These are phyloP conservation scores for Musa troglodytarum DNA, from an alignment of 176 grass and related monocot species.

Conservation along the genomic window DNA sequence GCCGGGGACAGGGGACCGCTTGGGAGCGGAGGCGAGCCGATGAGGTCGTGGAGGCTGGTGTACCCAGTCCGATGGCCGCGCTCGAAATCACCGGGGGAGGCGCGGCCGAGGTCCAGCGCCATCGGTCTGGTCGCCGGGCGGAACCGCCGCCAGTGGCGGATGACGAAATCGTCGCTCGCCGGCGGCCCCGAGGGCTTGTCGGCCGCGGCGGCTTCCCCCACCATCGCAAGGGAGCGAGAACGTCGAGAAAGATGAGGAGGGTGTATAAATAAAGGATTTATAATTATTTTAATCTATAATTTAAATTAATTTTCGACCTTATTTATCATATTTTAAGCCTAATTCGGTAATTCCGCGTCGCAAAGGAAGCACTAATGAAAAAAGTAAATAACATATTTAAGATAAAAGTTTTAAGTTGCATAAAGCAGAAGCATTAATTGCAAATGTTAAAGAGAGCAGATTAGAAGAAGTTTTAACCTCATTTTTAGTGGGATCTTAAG, in stretches of 20 bases:
- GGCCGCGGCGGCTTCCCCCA: not conserved
- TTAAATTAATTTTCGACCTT: too few relatives aligned
- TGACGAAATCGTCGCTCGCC: not conserved
- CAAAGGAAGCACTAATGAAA: too few relatives aligned
- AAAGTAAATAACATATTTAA: too few relatives aligned
- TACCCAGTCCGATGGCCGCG: not conserved
- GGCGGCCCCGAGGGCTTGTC: not conserved
- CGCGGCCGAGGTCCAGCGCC: not conserved
- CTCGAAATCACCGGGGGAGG: not conserved
- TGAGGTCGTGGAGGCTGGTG: conserved; percentile 6
- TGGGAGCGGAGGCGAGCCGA: not conserved
- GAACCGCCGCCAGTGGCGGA: not conserved
- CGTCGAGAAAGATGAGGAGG: not conserved
- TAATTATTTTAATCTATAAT: too few relatives aligned
- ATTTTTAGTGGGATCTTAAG: too few relatives aligned
- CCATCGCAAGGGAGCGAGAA: not conserved
- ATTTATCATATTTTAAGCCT: too few relatives aligned
- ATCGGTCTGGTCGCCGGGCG: not conserved
- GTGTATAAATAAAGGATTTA: too few relatives aligned
- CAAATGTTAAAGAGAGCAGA: too few relatives aligned
- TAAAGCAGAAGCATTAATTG: too few relatives aligned
- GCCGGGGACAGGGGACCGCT: not conserved
- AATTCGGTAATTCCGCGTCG: too few relatives aligned
- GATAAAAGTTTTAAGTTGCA: too few relatives aligned
- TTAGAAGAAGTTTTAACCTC: too few relatives aligned